Evolutionary conservation across 805 yeast species (phyloP).

Genomic region (Barnettozyma vustinii): DNA sequence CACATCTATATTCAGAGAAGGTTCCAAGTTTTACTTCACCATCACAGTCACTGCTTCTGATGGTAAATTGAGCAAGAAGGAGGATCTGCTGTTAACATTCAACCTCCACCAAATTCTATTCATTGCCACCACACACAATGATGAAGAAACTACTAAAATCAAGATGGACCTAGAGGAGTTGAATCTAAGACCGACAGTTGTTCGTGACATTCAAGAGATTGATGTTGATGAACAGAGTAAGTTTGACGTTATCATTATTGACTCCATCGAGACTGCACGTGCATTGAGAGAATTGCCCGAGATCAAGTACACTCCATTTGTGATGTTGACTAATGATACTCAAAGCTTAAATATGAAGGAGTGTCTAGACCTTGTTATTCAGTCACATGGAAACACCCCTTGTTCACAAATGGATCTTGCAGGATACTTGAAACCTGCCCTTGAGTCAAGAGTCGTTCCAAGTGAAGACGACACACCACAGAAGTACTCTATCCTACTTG

Average conservation of each 20-base stretch:
- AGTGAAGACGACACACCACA: constrained; percentile 74
- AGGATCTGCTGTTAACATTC: constrained; percentile 69
- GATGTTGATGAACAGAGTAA: constrained; percentile 45
- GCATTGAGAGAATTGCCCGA: constrained; percentile 64
- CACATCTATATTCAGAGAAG: constrained; percentile 70
- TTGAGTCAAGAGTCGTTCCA: constrained; percentile 77
- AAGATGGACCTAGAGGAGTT: constrained; percentile 45
- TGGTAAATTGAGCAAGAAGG: constrained; percentile 51
- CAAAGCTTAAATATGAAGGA: constrained; percentile 75
- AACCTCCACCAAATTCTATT: constrained; percentile 64
- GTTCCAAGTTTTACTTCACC: constrained; percentile 80
- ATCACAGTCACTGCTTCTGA: constrained; percentile 71
- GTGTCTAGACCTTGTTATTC: constrained; percentile 80
- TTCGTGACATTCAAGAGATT: constrained; percentile 51
- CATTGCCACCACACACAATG: constrained; percentile 58
- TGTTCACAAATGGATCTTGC: constrained; percentile 79
- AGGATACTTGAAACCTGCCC: constrained; percentile 76
- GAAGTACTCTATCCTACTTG: constrained; percentile 68
- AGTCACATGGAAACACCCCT: constrained; percentile 85
- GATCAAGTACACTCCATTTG: constrained; percentile 81
- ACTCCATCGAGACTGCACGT: constrained; percentile 69
- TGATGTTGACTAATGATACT: constrained; percentile 66
- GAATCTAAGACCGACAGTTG: constrained; percentile 58
- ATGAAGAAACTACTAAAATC: constrained; percentile 45
- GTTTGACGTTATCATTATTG: constrained; percentile 80